These are phyloP conservation scores for Penicillium steckii DNA, from an alignment of 495 filamentous ascomycete species.

Conservation along the genomic window DNA sequence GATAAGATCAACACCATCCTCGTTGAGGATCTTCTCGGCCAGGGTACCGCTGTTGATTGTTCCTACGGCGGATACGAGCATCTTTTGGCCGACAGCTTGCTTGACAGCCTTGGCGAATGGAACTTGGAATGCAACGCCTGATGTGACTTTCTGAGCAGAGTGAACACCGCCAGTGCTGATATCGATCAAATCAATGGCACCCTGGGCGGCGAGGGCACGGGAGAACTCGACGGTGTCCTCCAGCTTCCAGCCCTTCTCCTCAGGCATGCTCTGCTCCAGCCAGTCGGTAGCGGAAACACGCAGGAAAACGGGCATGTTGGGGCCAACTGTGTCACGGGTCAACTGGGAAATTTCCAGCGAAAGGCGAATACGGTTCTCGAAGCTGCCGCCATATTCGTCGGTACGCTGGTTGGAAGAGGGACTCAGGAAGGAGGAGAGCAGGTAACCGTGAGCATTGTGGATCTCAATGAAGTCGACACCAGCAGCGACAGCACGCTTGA, in stretches of 20 bases:
- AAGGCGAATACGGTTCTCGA: conserved; percentile 63
- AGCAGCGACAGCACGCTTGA: conserved; percentile 54
- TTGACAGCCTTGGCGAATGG: conserved; percentile 62
- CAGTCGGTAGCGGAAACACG: conserved; percentile 62
- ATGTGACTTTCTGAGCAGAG: conserved; percentile 55
- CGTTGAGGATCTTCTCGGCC: conserved; percentile 57
- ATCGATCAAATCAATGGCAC: conserved; percentile 64
- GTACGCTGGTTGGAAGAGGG: conserved; percentile 60
- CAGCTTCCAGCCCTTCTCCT: conserved; percentile 55
- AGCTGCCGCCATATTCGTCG: conserved; percentile 64
- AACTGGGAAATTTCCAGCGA: conserved; percentile 58
- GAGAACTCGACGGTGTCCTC: conserved; percentile 57
- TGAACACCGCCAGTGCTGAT: conserved; percentile 63
- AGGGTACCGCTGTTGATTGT: conserved; percentile 58
- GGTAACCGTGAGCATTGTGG: conserved; percentile 64
- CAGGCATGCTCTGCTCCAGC: conserved; percentile 49
- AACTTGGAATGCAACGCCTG: conserved; percentile 63
- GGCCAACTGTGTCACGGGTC: conserved; percentile 51
- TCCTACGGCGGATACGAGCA: conserved; percentile 62
- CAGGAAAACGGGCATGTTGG: conserved; percentile 65
- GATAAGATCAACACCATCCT: conserved; percentile 58
- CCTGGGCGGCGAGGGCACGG: conserved; percentile 51
- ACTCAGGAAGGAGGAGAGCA: conserved; percentile 64
- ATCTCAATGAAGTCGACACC: conserved; percentile 63
- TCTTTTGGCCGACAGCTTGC: conserved; percentile 59